Percentiles rank a stretch among this genome's conserved stretches.
phyloP scores from a whole-genome alignment of 768 basidiomycete species.

The Mycena chlorophos region DNA sequence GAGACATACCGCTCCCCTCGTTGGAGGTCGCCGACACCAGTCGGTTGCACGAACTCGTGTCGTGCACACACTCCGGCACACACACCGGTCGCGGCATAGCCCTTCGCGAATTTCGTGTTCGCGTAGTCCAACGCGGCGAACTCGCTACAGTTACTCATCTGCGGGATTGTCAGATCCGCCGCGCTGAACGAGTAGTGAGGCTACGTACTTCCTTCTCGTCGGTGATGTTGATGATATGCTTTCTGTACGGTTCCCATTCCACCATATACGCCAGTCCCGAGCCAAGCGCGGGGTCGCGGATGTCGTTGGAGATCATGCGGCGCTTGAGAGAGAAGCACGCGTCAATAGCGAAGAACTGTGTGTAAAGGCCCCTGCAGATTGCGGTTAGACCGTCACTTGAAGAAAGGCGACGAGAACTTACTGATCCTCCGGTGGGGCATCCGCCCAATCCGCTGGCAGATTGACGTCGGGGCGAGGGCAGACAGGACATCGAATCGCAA shows the following conservation, averaged over 20 bases:
- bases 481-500: constrained; percentile 33
- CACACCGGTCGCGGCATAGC: no score
- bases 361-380: constrained; percentile 25
- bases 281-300: background rate
- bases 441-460: constrained; percentile 28
- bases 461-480: constrained; percentile 36
- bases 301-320: background rate
- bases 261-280: constrained; percentile 10
- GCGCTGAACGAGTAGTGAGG: constrained; percentile 2
- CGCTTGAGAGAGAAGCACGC: constrained; percentile 27
- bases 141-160: constrained; percentile 29
- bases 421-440: constrained; percentile 14
- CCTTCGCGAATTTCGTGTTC: no score
- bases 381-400: background rate
- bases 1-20: constrained; percentile 31
- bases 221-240: constrained; percentile 11
- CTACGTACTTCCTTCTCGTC: background rate
- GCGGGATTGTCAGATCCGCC: constrained; percentile 4
- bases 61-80: no score
- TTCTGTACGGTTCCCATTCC: constrained; percentile 9
- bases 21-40: constrained; percentile 30
- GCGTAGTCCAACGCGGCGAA: no score
- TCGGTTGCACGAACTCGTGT: constrained; percentile 24
- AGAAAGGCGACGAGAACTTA: constrained; percentile 9
- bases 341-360: constrained; percentile 22